Percentiles rank a stretch among this genome's conserved stretches.
Conservation (phyloP, 140 eudicot genomes). For the Erigeron philadelphicus region DNA sequence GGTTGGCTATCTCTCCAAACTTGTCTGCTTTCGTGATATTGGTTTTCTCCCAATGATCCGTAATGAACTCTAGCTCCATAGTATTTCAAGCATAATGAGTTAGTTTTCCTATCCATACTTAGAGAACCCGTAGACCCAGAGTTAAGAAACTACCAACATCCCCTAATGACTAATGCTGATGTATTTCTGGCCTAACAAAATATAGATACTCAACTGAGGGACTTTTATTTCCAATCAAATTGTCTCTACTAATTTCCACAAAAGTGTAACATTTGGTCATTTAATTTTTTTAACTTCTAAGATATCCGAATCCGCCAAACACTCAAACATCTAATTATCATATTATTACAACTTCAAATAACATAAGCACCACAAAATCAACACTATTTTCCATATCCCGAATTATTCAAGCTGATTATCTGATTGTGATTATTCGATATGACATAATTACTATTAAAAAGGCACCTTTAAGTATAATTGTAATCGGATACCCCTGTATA, state of each 20-base stretch:
- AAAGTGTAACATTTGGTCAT: not conserved
- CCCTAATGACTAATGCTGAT: not conserved
- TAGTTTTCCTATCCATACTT: conserved; percentile 1
- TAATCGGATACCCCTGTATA: not conserved
- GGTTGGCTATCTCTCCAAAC: not conserved
- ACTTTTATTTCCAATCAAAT: conserved; percentile 1
- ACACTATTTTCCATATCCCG: not conserved
- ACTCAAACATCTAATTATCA: not conserved
- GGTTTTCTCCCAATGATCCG: not conserved
- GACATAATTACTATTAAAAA: not conserved
- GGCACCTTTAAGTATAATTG: too few relatives aligned
- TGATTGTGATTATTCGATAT: not conserved
- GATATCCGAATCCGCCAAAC: not conserved
- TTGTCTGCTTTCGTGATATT: not conserved
- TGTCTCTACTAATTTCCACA: not conserved
- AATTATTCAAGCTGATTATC: not conserved
- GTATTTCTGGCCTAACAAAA: not conserved
- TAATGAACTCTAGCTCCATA: not conserved
- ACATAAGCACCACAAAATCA: not conserved
- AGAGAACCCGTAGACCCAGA: not conserved
- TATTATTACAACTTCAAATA: not conserved
- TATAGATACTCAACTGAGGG: not conserved
- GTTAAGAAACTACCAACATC: not conserved
- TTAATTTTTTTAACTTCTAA: not conserved
- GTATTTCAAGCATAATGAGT: not conserved